Percentiles rank a stretch among this genome's conserved stretches.
Conservation (phyloP, 202 grass and related monocot species). For the Panicum hallii region DNA sequence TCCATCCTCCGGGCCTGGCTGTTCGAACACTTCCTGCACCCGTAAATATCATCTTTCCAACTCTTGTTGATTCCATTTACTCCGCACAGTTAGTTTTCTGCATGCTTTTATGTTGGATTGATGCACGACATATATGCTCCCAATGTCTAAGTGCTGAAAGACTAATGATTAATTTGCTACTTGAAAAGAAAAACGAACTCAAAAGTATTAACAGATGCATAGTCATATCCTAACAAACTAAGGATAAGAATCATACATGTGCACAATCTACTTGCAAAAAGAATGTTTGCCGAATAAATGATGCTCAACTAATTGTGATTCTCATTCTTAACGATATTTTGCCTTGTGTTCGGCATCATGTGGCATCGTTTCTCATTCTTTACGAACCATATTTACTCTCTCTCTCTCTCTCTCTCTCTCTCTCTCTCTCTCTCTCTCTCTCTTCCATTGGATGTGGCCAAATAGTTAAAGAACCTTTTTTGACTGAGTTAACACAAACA, state of each 20-base stretch:
- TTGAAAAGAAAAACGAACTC: not conserved
- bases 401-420: not conserved
- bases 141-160: not conserved
- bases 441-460: not conserved
- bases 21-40: slow-evolving; percentile 56
- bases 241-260: not conserved
- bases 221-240: not conserved
- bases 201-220: not conserved
- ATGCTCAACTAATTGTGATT: not conserved
- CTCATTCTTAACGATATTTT: not conserved
- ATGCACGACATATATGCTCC: not conserved
- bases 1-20: slow-evolving; percentile 58
- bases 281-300: not conserved
- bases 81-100: not conserved
- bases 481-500: not conserved
- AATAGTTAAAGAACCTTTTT: not conserved
- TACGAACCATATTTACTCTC: not conserved
- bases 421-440: not conserved
- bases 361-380: no score
- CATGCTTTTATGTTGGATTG: not conserved
- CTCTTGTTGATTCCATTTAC: not conserved
- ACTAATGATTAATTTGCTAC: not conserved
- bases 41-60: slow-evolving; percentile 27
- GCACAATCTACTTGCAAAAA: not conserved
- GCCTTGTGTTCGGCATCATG: not conserved